phyloP scores from a whole-genome alignment of 768 basidiomycete species.

The Tylopilus intermedius region DNA sequence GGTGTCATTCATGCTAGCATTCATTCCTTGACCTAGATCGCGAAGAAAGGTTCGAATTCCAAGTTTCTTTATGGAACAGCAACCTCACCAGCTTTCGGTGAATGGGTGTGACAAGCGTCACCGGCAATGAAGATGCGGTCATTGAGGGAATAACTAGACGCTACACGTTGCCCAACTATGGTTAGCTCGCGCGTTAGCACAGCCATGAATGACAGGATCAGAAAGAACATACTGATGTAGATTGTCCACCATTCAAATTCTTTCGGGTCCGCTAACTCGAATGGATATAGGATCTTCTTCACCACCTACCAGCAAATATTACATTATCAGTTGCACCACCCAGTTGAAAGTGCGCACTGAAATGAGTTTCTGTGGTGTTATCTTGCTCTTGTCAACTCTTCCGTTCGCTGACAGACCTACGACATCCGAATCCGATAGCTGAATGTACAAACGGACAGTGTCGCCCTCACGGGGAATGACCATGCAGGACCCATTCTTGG shows the following conservation, averaged over 20 bases:
- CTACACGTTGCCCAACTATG: constrained; percentile 70
- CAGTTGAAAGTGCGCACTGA: constrained; percentile 35
- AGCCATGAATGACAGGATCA: background rate
- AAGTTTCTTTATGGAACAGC: background rate
- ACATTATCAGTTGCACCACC: background rate
- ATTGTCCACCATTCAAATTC: constrained; percentile 68
- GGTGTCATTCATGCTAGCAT: constrained; percentile 71
- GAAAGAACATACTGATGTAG: constrained; percentile 50
- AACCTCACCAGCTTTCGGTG: constrained; percentile 54
- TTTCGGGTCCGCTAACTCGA: constrained; percentile 43
- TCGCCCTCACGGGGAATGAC: constrained; percentile 69
- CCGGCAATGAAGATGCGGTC: constrained; percentile 73
- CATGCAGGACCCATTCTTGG: constrained; percentile 63
- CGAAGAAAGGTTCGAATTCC: background rate
- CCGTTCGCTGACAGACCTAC: constrained; percentile 40
- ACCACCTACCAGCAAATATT: constrained; percentile 39
- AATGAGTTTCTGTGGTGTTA: constrained; percentile 49
- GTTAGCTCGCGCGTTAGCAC: background rate
- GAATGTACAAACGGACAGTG: constrained; percentile 66
- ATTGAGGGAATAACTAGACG: constrained; percentile 53
- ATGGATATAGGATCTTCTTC: constrained; percentile 54
- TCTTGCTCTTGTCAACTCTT: constrained; percentile 48
- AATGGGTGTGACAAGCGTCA: constrained; percentile 70
- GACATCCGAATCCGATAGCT: constrained; percentile 48
- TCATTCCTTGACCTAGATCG: constrained; percentile 66